Percentiles rank a stretch among this genome's conserved stretches.
phyloP scores from a whole-genome alignment of 768 basidiomycete species.

The Leccinellum albellum region DNA sequence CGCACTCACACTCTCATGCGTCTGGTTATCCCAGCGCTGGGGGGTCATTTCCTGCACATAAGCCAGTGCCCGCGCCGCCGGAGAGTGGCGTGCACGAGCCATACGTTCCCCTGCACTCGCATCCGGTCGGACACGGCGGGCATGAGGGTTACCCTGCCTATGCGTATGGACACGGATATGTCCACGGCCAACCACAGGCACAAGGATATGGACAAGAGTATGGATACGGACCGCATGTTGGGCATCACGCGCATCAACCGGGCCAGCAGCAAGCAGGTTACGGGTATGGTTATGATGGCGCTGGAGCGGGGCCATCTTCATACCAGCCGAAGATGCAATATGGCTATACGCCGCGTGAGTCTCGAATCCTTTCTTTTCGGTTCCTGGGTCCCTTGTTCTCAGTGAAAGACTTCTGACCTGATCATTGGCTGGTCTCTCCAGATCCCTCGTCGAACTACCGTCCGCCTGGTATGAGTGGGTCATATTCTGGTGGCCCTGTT shows the following conservation, averaged over 20 bases:
- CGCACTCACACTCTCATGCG: not conserved
- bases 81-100: not conserved
- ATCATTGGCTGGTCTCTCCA: not conserved
- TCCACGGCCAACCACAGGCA: not conserved
- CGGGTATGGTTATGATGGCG: not conserved
- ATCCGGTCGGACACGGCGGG: not conserved
- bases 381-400: not conserved
- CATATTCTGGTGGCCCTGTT: not conserved
- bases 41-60: not conserved
- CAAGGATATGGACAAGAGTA: not conserved
- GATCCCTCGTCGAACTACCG: constrained; percentile 6
- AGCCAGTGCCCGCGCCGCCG: not conserved
- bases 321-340: not conserved
- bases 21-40: not conserved
- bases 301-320: not conserved
- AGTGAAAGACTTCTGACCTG: not conserved
- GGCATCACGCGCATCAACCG: not conserved
- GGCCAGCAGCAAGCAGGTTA: not conserved
- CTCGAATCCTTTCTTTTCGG: not conserved
- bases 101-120: constrained; percentile 6
- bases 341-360: constrained; percentile 36
- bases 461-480: not conserved
- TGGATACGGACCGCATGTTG: not conserved
- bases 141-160: not conserved
- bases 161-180: not conserved